Evolutionary conservation across 257 asterid species (phyloP).

Genomic region (Nicotiana otophora): DNA sequence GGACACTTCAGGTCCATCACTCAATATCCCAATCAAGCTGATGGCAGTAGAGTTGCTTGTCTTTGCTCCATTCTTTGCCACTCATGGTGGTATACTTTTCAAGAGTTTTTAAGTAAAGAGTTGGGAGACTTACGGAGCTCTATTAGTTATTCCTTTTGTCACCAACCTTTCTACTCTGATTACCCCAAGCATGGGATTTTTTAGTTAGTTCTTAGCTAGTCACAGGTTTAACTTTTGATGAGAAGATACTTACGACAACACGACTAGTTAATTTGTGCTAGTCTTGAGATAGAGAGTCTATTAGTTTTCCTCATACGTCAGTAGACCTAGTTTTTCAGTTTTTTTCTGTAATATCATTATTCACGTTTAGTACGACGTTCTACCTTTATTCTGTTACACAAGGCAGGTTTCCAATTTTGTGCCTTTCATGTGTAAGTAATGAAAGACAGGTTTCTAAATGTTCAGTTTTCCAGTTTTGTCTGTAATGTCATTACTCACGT

Average conservation of each 20-base stretch:
- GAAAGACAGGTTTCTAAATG: too few relatives aligned
- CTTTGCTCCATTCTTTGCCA: slow-evolving; percentile 5
- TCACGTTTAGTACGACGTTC: not conserved
- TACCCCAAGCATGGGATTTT: not conserved
- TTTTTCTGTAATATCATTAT: not conserved
- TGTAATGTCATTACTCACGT: too few relatives aligned
- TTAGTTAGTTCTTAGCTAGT: not conserved
- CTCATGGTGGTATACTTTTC: not conserved
- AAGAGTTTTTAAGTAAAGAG: not conserved
- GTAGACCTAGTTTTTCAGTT: not conserved
- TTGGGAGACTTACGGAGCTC: not conserved
- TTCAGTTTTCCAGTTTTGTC: too few relatives aligned
- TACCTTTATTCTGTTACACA: not conserved
- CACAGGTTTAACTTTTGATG: not conserved
- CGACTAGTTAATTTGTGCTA: not conserved
- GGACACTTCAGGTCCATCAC: slow-evolving; percentile 7
- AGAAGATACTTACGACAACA: not conserved
- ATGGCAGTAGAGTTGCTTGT: not conserved
- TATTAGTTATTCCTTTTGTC: not conserved
- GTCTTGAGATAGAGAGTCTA: not conserved
- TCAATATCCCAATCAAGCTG: slow-evolving; percentile 7
- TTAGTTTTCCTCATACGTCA: not conserved
- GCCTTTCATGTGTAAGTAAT: not conserved
- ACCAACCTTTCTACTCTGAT: not conserved
- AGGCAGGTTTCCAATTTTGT: not conserved